phyloP scores from a whole-genome alignment of 176 grass and related monocot genomes.

The Lolium multiflorum region DNA sequence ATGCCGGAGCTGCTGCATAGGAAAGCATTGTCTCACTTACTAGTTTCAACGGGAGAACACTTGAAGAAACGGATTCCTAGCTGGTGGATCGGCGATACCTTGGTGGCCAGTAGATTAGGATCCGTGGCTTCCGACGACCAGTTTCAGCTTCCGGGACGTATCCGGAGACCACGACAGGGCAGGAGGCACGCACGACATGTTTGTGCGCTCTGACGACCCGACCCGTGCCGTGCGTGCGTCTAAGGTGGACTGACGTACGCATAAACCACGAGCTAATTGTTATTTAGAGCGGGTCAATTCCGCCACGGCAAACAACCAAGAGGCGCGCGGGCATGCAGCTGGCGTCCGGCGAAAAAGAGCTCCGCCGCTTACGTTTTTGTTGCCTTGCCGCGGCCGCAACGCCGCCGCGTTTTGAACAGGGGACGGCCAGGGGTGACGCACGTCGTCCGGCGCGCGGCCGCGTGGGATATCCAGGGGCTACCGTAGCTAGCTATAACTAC shows the following conservation, averaged over 20 bases:
- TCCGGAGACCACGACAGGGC: slow-evolving; percentile 23
- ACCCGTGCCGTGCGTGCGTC: too few species aligned
- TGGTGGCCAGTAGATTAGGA: slow-evolving; percentile 28
- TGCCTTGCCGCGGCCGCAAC: slow-evolving; percentile 23
- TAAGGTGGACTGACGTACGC: background rate
- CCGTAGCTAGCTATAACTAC: too few species aligned
- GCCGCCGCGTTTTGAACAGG: slow-evolving; percentile 41
- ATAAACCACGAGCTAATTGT: slow-evolving; percentile 23
- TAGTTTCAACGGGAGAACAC: slow-evolving; percentile 36
- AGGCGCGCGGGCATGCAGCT: background rate
- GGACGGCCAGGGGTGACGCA: background rate
- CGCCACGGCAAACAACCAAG: slow-evolving; percentile 21
- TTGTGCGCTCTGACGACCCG: background rate
- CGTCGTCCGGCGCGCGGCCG: background rate
- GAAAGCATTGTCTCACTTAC: too few species aligned
- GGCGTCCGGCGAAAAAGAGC: background rate
- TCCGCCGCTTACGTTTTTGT: background rate
- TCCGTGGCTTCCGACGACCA: background rate
- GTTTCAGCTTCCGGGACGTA: slow-evolving; percentile 49
- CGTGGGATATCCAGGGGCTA: too few species aligned
- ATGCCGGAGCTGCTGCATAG: too few species aligned
- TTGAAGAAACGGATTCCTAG: slow-evolving; percentile 33
- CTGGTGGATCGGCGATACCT: slow-evolving; percentile 20
- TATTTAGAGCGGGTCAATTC: slow-evolving; percentile 35
- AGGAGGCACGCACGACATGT: slow-evolving; percentile 17